Base-by-base conservation (phyloP, 495 filamentous ascomycete species). In the Geoglossum glabrum region DNA sequence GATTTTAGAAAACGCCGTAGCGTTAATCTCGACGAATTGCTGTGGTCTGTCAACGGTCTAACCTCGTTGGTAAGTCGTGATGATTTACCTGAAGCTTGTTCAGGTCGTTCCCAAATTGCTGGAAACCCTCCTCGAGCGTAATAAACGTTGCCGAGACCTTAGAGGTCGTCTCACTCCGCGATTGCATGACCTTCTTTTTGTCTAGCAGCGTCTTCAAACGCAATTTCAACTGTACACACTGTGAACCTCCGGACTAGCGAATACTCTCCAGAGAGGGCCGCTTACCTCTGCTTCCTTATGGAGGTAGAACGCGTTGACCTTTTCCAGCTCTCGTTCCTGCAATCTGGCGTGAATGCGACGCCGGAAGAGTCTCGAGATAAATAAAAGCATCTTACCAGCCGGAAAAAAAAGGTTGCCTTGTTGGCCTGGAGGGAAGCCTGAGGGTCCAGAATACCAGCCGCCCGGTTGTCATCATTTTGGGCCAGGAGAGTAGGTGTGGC, bases 21-120 rank as follows among this genome's bases (percentile, higher is more conserved):
- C 90, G 69, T 97, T 98, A 64, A 96, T 85, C 65, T 96, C 90
- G 54, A 98, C 87, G 66, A 97, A 98, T 76, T 97, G 92, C 75
- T 79, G 54, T 1, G 27, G 45, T 45, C 19, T 21, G 23, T 40
- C 36, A 63, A 59, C 27, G n/a, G 23, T 19, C 33, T 38, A n/a
- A 4, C 31, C 4, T 23, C 26, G 38, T 19, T 7, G 13, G 11
- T 56, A 15, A 10, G n/a, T 8, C 31, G 1, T 33, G 54, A 13
- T 17, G 0, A 54, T 7, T 61, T 66, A 78, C 75, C 69, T 97
- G 90, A 47, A 98, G 74, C 69, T 98, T 98, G 71, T 95, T 93
- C 38, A 98, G 69, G 65, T 97, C 92, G 61, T 85, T 88, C 67
- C 88, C 87, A 66, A 97, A 97, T 67, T 96, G 90, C 62, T 90